These are phyloP conservation scores for Alisma plantagoaquatica DNA, from an alignment of 106 monocot species.

Conservation along the genomic window DNA sequence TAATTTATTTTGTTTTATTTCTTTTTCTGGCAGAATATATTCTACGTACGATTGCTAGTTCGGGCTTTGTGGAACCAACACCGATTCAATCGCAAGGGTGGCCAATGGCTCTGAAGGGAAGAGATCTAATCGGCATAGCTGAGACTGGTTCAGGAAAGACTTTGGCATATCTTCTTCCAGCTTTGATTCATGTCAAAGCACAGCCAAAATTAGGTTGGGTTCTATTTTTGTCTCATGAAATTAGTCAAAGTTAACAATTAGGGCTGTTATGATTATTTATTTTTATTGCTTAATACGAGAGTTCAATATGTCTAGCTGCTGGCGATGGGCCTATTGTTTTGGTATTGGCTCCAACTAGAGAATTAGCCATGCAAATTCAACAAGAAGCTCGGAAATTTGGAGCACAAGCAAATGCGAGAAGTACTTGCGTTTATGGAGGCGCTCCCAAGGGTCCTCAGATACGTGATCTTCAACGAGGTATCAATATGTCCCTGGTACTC, in stretches of 20 bases:
- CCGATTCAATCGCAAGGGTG: conserved; percentile 95
- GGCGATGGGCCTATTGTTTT: conserved; percentile 87
- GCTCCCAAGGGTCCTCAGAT: conserved; percentile 98
- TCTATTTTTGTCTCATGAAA: too few species aligned
- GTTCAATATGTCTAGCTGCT: conserved; percentile 47
- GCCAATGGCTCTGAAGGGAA: conserved; percentile 98
- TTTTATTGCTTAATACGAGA: too few species aligned
- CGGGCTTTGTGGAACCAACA: conserved; percentile 88
- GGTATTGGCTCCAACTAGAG: conserved; percentile 86
- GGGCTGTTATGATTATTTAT: too few species aligned
- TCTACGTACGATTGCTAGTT: conserved; percentile 44
- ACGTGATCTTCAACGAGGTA: conserved; percentile 88
- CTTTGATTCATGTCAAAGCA: conserved; percentile 85
- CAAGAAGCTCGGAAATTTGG: conserved; percentile 92
- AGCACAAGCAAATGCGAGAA: conserved; percentile 52
- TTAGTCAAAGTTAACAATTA: too few species aligned
- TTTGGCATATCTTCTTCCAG: conserved; percentile 83
- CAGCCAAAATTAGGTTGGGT: conserved; percentile 80
- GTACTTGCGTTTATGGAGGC: conserved; percentile 91
- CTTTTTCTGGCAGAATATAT: conserved; percentile 74
- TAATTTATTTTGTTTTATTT: too few species aligned
- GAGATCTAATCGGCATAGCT: conserved; percentile 90
- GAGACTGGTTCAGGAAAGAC: conserved; percentile 98
- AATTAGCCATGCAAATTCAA: conserved; percentile 97
- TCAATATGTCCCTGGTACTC: too few species aligned